Percentiles rank a stretch among this genome's conserved stretches.
These are phyloP conservation scores for Dendrobium nobile DNA, from an alignment of 106 monocot species.

Conservation along the genomic window DNA sequence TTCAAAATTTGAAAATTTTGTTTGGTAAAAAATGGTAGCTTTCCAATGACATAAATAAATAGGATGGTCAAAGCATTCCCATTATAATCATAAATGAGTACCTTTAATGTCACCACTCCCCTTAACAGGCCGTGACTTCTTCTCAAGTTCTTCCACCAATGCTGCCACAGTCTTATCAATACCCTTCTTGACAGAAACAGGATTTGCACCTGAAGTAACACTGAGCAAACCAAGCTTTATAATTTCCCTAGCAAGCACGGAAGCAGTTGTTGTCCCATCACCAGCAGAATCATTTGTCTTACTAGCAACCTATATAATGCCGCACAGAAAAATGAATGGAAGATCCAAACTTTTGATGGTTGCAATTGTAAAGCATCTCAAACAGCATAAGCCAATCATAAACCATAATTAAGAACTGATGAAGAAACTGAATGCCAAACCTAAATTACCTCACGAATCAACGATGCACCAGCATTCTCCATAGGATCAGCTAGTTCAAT, in stretches of 20 bases:
- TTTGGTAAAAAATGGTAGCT: not conserved
- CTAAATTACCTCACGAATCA: slow-evolving; percentile 58
- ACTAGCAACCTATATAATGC: slow-evolving; percentile 49
- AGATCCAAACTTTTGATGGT: not conserved
- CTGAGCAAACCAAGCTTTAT: slow-evolving; percentile 62
- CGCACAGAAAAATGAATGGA: not conserved
- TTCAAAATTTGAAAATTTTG: not conserved
- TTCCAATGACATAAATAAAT: not conserved
- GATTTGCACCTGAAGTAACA: slow-evolving; percentile 79
- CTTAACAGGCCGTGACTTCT: slow-evolving; percentile 53
- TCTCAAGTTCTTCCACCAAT: slow-evolving; percentile 59
- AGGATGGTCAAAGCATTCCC: not conserved
- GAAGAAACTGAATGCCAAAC: not conserved
- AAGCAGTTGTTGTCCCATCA: slow-evolving; percentile 74
- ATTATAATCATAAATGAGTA: slow-evolving; percentile 1
- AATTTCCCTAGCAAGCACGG: slow-evolving; percentile 73
- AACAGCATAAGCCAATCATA: not conserved
- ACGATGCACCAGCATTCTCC: slow-evolving; percentile 85
- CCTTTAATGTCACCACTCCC: slow-evolving; percentile 74
- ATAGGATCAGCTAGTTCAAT: slow-evolving; percentile 80
- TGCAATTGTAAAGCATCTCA: not conserved
- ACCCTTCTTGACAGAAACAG: slow-evolving; percentile 71
- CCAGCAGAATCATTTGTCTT: slow-evolving; percentile 83
- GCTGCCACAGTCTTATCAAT: slow-evolving; percentile 66
- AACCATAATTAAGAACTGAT: not conserved